Evolutionary conservation across 768 basidiomycete genomes (phyloP), one percentile per base, ranked within the genome.

Genomic region (Termitomyces sp.): DNA sequence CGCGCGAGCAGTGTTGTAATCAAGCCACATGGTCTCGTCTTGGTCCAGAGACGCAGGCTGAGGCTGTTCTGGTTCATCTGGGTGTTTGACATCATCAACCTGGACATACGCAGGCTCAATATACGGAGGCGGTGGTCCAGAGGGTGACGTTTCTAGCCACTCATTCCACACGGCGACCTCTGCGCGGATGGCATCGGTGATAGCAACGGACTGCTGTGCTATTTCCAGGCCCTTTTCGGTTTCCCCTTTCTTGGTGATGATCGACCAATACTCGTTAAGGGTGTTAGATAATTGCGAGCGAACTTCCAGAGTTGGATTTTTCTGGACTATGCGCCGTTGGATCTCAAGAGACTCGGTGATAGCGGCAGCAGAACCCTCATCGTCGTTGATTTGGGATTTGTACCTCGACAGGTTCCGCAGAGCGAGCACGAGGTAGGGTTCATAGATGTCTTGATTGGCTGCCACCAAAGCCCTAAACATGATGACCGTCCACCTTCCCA

Each of bases 401-500:
- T 57, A 63, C 28, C 58, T 54, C 28, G 63, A 62, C 33, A 64
- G 39, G 44, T 65, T 58, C 7, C 57, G 58, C 12, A 65, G 44
- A 20, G 62, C 53, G 9, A 54, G 59, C 11, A 59, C 55, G 36
- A 65, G 56, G 56, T 63, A 65, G 11, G 65, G 62, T 33, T 51
- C 48, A 39, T 63, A 65, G 15, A 60, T 50, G 18, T 28, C 36
- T 42, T 49, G 46, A 53, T 65, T 46, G 9, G 55, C 57, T 22
- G 54, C 38, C 18, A 54, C 57, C 32, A 65, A 20, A 18, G 59
- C 55, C 35, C 62, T 56, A 36, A 60, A 65, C 48, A 65, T 59
- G 18, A 59, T 59, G n/a, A 55, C 65, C 7, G 65, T 65, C 65
- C 65, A 65, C 13, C 13, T 48, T 7, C 62, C 62, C 44, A 65